phyloP scores from a whole-genome alignment of 1,139 yeast genomes.

The Suhomyces wounanorum region DNA sequence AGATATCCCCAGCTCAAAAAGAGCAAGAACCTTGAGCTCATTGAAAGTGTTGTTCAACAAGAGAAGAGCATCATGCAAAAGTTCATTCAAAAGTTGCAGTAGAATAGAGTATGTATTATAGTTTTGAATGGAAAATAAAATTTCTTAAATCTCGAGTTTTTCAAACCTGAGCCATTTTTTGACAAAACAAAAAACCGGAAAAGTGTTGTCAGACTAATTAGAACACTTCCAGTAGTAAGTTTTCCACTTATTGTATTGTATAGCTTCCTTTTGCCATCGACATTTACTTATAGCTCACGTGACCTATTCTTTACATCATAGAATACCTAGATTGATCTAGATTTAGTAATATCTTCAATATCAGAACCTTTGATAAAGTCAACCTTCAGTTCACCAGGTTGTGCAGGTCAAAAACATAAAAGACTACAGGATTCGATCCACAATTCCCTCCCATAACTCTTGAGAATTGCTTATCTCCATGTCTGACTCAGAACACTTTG shows the following conservation, averaged over 20 bases:
- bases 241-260: too few relatives aligned
- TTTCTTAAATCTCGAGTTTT: too few relatives aligned
- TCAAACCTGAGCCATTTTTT: too few relatives aligned
- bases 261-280: not conserved
- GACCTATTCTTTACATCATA: not conserved
- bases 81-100: constrained; percentile 8
- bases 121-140: not conserved
- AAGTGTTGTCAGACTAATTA: too few relatives aligned
- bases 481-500: constrained; percentile 8
- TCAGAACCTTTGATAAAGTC: not conserved
- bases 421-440: not conserved
- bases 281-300: not conserved
- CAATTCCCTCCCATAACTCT: not conserved
- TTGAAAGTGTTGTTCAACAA: constrained; percentile 15
- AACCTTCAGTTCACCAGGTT: not conserved
- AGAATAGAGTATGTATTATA: not conserved
- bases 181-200: too few relatives aligned
- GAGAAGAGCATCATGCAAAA: constrained; percentile 20
- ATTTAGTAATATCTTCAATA: not conserved
- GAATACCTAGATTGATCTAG: not conserved
- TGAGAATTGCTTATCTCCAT: not conserved
- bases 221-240: too few relatives aligned
- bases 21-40: constrained; percentile 13
- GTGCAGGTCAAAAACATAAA: not conserved
- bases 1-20: constrained; percentile 14